phyloP scores from a whole-genome alignment of 768 basidiomycete species.

The Naganishia vaughanmartiniae region DNA sequence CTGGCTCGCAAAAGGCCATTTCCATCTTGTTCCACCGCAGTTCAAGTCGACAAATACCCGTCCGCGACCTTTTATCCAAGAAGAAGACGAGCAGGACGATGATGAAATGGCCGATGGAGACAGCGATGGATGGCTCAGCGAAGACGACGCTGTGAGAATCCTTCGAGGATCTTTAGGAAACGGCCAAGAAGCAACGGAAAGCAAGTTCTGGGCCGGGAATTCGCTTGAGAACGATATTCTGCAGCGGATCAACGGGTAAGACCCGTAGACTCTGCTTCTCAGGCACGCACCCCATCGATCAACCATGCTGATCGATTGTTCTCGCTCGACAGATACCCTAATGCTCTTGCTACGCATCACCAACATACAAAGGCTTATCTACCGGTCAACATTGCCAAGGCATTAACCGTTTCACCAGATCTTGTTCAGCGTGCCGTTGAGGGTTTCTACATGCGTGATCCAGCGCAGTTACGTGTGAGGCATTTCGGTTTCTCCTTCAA shows the following conservation, averaged over 20 bases:
- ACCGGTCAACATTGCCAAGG: conserved; percentile 73
- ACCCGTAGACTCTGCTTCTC: not conserved
- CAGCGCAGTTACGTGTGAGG: conserved; percentile 74
- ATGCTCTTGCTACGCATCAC: conserved; percentile 62
- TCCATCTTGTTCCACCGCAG: conserved; percentile 82
- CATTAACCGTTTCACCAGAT: conserved; percentile 62
- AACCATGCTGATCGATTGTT: not conserved
- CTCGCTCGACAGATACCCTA: conserved; percentile 64
- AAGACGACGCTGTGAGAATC: conserved; percentile 62
- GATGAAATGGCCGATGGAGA: not conserved
- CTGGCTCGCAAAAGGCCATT: conserved; percentile 77
- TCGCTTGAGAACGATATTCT: conserved; percentile 67
- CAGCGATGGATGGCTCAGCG: conserved; percentile 58
- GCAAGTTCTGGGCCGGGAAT: conserved; percentile 62
- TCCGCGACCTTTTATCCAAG: conserved; percentile 31
- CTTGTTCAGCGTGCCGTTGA: conserved; percentile 84
- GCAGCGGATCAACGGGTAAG: conserved; percentile 59
- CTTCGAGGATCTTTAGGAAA: conserved; percentile 5
- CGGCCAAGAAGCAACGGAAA: conserved; percentile 25
- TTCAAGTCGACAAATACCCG: conserved; percentile 66
- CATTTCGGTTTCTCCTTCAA: conserved; percentile 41
- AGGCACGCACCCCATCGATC: conserved; percentile 35
- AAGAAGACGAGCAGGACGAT: conserved; percentile 5
- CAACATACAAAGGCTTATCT: conserved; percentile 77
- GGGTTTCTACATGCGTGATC: conserved; percentile 93